These are phyloP conservation scores for Ustilago bromivora DNA, from an alignment of 1,284 basidiomycete genomes.

Conservation along the genomic window DNA sequence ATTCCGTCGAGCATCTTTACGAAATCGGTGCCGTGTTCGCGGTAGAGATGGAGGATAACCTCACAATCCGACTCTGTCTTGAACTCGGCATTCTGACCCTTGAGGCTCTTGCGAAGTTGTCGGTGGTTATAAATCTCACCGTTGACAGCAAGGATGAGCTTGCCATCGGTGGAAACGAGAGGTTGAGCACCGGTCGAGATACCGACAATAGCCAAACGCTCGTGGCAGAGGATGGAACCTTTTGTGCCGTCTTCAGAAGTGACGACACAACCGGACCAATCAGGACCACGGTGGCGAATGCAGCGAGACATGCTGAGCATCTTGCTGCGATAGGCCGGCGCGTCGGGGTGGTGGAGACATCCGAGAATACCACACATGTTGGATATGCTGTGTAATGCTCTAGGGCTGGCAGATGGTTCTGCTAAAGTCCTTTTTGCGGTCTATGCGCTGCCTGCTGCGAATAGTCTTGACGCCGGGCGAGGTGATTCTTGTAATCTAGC, in stretches of 20 bases:
- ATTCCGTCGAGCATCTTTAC: constrained; percentile 85
- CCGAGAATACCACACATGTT: constrained; percentile 68
- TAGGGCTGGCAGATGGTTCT: no score
- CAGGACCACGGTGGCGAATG: constrained; percentile 69
- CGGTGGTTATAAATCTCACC: constrained; percentile 99
- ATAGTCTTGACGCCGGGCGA: not conserved
- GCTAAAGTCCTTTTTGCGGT: not conserved
- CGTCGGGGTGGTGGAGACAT: constrained; percentile 67
- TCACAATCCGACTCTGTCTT: constrained; percentile 99
- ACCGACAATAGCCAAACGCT: constrained; percentile 90
- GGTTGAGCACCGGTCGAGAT: constrained; percentile 99
- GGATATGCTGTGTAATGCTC: not conserved
- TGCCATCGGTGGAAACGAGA: constrained; percentile 86
- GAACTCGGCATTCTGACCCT: constrained; percentile 78
- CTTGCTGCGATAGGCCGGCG: constrained; percentile 64
- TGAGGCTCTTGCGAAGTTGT: constrained; percentile 79
- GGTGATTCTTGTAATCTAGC: not conserved
- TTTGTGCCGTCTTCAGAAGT: constrained; percentile 55
- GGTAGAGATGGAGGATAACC: constrained; percentile 80
- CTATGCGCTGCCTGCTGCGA: not conserved
- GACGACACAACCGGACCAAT: constrained; percentile 69
- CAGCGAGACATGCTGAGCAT: constrained; percentile 68
- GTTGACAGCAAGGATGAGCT: constrained; percentile 90
- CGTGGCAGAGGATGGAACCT: constrained; percentile 70
- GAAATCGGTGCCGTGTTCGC: constrained; percentile 70